phyloP scores from a whole-genome alignment of 345 rosid genomes.

The Draba incana region DNA sequence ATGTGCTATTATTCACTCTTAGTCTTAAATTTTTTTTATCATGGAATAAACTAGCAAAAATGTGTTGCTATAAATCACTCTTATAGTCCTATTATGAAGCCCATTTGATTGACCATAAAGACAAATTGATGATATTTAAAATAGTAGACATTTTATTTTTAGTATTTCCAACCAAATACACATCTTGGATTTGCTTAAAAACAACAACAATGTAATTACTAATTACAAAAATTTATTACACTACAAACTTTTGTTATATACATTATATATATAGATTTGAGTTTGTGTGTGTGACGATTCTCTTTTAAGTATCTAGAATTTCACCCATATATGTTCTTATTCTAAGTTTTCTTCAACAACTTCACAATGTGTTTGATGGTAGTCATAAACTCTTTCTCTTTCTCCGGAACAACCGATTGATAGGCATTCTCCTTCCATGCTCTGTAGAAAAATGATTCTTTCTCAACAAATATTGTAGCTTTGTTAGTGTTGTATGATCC shows the following conservation, averaged over 20 bases:
- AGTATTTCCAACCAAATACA: conserved; percentile 17
- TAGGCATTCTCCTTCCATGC: conserved; percentile 41
- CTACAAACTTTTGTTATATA: conserved; percentile 1
- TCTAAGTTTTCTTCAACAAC: conserved; percentile 40
- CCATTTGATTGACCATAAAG: background rate
- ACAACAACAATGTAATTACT: background rate
- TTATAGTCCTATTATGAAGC: no score
- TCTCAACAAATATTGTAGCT: conserved; percentile 32
- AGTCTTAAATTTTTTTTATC: no score
- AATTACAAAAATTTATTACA: conserved; percentile 13
- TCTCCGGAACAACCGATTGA: conserved; percentile 36
- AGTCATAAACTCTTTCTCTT: conserved; percentile 41
- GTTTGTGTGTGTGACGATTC: background rate
- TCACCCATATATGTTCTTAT: background rate
- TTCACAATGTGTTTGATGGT: conserved; percentile 34
- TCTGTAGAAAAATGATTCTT: conserved; percentile 38
- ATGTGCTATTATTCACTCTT: no score
- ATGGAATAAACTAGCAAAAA: no score
- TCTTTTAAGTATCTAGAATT: background rate
- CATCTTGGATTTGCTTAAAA: conserved; percentile 25
- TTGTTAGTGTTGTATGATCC: conserved; percentile 26
- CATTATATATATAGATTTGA: background rate
- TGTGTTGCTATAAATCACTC: no score
- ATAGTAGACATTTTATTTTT: background rate
- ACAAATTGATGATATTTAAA: background rate